phyloP scores from a whole-genome alignment of 371 early-diverging fungal species.

The Zancudomyces culisetae region DNA sequence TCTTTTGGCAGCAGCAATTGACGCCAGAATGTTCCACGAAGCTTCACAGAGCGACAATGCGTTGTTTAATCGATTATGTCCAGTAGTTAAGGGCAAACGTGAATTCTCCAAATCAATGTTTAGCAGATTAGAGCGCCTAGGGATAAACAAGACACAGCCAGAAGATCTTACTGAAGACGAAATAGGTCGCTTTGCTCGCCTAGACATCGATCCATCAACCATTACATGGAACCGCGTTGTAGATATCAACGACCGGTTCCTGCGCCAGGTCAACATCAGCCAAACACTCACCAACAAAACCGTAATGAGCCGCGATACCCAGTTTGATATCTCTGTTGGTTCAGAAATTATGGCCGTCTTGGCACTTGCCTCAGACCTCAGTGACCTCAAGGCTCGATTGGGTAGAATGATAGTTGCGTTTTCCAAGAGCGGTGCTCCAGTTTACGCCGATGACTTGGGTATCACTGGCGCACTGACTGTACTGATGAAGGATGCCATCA shows the following conservation, averaged over 20 bases:
- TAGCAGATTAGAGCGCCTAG: slow-evolving; percentile 56
- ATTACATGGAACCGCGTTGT: slow-evolving; percentile 92
- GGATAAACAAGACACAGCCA: slow-evolving; percentile 61
- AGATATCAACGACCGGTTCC: slow-evolving; percentile 88
- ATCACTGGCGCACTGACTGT: slow-evolving; percentile 88
- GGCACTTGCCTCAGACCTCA: slow-evolving; percentile 67
- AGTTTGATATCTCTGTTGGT: slow-evolving; percentile 93
- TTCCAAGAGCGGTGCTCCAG: slow-evolving; percentile 56
- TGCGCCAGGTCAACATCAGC: slow-evolving; percentile 76
- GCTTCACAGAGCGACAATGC: slow-evolving; percentile 70
- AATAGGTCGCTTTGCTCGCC: slow-evolving; percentile 50
- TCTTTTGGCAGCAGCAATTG: slow-evolving; percentile 88
- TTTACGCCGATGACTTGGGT: slow-evolving; percentile 90
- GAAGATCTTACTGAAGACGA: slow-evolving; percentile 62
- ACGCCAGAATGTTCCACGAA: slow-evolving; percentile 94
- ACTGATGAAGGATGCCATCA: slow-evolving; percentile 93
- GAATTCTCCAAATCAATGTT: slow-evolving; percentile 68
- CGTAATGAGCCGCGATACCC: slow-evolving; percentile 68
- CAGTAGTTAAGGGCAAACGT: slow-evolving; percentile 63
- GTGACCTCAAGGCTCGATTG: slow-evolving; percentile 80
- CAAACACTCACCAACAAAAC: slow-evolving; percentile 59
- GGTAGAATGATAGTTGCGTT: slow-evolving; percentile 87
- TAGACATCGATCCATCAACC: slow-evolving; percentile 78
- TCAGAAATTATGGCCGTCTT: slow-evolving; percentile 94
- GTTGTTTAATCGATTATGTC: slow-evolving; percentile 74